Evolutionary conservation across 257 asterid genomes (phyloP).

Genomic region (Lycium barbarum): DNA sequence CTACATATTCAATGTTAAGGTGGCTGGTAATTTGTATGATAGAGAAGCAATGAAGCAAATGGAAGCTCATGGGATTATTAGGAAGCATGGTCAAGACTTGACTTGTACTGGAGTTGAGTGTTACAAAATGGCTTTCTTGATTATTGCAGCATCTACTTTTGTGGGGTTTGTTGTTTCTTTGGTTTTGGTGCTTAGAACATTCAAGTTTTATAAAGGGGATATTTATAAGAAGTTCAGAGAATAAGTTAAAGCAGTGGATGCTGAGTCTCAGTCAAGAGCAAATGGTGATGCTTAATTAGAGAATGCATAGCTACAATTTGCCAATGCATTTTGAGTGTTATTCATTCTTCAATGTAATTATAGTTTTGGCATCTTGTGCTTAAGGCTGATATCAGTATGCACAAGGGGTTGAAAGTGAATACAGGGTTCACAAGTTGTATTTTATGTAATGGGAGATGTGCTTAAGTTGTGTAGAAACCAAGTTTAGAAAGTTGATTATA

Average conservation of each 20-base stretch:
- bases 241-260: conserved; percentile 26
- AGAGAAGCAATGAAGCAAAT: conserved; percentile 51
- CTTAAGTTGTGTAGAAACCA: not conserved
- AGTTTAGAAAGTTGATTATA: not conserved
- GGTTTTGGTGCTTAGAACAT: conserved; percentile 55
- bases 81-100: conserved; percentile 49
- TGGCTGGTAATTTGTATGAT: conserved; percentile 58
- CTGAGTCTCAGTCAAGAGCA: conserved; percentile 19
- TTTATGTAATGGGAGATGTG: not conserved
- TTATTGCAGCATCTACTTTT: conserved; percentile 49
- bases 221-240: conserved; percentile 59
- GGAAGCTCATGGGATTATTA: conserved; percentile 43
- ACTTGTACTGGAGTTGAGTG: conserved; percentile 53
- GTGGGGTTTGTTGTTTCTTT: conserved; percentile 44
- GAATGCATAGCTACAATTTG: not conserved
- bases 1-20: conserved; percentile 54
- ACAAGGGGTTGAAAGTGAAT: not conserved
- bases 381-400: not conserved
- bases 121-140: conserved; percentile 49
- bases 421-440: not conserved
- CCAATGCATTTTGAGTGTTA: not conserved
- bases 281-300: not conserved
- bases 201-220: conserved; percentile 57
- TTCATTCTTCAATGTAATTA: conserved; percentile 10
- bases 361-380: not conserved